Base-by-base conservation (phyloP, 176 grass and related monocot genomes). In the Ananas comosus region DNA sequence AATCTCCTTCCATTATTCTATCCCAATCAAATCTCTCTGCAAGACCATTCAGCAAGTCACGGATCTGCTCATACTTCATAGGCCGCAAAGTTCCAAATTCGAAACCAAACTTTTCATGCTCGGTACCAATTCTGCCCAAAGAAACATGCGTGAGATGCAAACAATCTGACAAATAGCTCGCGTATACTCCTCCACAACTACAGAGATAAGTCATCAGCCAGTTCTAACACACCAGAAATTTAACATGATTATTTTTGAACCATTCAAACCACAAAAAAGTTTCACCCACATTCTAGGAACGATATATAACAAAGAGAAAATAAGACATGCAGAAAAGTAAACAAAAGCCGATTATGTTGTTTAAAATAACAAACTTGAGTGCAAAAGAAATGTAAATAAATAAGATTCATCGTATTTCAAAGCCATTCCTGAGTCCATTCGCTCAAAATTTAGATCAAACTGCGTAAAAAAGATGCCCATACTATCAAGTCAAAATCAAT, bases 31-130 rank as follows among this genome's bases (percentile, higher is more conserved):
- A 99, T 25, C 90, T 78, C 70, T 99, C 94, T 14, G 90, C 72
- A 11, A 99, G n/a, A 57, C 90, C 89, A 56, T 92, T 80, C 16
- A 99, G 80, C 74, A 99, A 78, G 52, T 83, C 87, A n/a, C 74
- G 78, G 75, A 99, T 99, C 66, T 99, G 94, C 63, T 88, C 89
- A 9, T 99, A 99, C 13, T 80, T 99, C 53, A 99, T 93, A 64
- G 94, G 89, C 4, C 78, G 94, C 70, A 99, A 82, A 68, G 82
- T 90, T 68, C 79, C 80, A 50, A 92, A 78, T 67, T 97, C 89
- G 72, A 97, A 97, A 71, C 94, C 94, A 80, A 97, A 97, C 66
- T 93, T 97, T 19, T 97, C 94, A 83, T 97, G 94, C 51, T 97
- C 89, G 3, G 89, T 97, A 66, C 94, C 94, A 81, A 97, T 97